A percentile compares a stretch with the other conserved stretches of the same genome.
phyloP scores from a whole-genome alignment of 768 basidiomycete genomes.

The Roridomyces roridus region DNA sequence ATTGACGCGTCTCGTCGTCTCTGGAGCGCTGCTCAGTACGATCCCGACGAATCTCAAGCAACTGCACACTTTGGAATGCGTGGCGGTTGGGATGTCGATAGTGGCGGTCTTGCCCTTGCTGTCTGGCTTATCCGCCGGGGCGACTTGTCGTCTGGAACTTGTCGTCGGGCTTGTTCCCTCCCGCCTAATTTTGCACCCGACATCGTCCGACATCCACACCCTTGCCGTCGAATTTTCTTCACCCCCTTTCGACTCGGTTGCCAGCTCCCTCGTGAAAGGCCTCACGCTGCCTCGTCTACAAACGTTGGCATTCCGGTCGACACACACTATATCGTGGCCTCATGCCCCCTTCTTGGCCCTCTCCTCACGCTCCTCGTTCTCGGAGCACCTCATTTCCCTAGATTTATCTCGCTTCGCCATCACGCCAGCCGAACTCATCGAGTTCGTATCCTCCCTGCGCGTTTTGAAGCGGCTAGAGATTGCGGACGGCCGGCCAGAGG shows the following conservation, averaged over 20 bases:
- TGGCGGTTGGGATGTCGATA: slow-evolving; percentile 8
- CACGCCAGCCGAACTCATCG: slow-evolving; percentile 5
- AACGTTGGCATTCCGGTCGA: slow-evolving; percentile 7
- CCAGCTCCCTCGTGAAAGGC: slow-evolving; percentile 7
- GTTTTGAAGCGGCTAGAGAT: slow-evolving; percentile 7
- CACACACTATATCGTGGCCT: slow-evolving; percentile 8
- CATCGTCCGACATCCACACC: slow-evolving; percentile 9
- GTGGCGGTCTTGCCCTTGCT: not conserved
- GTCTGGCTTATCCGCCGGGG: not conserved
- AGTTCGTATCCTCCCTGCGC: slow-evolving; percentile 12
- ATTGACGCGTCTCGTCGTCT: slow-evolving; percentile 11
- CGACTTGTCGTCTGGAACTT: slow-evolving; percentile 12
- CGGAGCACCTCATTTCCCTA: slow-evolving; percentile 2
- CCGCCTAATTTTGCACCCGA: slow-evolving; percentile 6
- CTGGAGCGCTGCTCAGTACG: slow-evolving; percentile 7
- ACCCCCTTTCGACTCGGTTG: slow-evolving; percentile 9
- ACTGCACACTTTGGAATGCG: slow-evolving; percentile 16
- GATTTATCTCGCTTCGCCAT: slow-evolving; percentile 9
- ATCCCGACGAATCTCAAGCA: slow-evolving; percentile 11
- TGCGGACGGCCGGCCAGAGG: slow-evolving; percentile 6
- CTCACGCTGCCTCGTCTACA: slow-evolving; percentile 8
- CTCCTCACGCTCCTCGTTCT: slow-evolving; percentile 10
- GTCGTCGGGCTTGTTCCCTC: slow-evolving; percentile 5
- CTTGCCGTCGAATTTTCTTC: slow-evolving; percentile 10
- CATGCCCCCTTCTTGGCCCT: slow-evolving; percentile 12